phyloP scores from a whole-genome alignment of 202 grass and related monocot genomes.

The Panicum hallii region DNA sequence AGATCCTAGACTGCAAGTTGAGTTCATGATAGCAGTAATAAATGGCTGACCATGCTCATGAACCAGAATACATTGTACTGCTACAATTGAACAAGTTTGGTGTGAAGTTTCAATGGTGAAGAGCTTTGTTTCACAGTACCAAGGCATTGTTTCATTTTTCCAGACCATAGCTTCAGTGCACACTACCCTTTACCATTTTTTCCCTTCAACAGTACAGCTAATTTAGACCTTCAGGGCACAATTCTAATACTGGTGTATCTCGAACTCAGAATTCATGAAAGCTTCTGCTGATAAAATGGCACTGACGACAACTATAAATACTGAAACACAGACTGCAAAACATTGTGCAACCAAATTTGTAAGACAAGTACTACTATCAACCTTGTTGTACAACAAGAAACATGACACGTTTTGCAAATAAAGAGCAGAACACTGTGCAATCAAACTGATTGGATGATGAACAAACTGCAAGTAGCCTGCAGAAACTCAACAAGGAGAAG shows the following conservation, averaged over 20 bases:
- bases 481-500: slow-evolving; percentile 26
- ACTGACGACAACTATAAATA: background rate
- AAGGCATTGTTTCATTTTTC: slow-evolving; percentile 3
- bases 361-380: background rate
- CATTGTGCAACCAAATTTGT: slow-evolving; percentile 12
- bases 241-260: background rate
- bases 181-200: slow-evolving; percentile 1
- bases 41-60: background rate
- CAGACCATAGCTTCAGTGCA: slow-evolving; percentile 10
- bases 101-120: background rate
- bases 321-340: background rate
- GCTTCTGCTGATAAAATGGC: background rate
- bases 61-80: background rate
- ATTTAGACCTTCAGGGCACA: background rate
- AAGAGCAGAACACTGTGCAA: background rate
- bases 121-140: slow-evolving; percentile 27
- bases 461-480: slow-evolving; percentile 7
- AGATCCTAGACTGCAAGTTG: background rate
- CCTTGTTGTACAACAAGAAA: background rate
- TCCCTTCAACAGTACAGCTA: background rate
- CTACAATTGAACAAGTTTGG: background rate
- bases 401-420: slow-evolving; percentile 13
- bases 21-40: background rate
- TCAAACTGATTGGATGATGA: slow-evolving; percentile 29
- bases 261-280: background rate